phyloP scores from a whole-genome alignment of 148 eudicot genomes.

The Dysphania ambrosioides region DNA sequence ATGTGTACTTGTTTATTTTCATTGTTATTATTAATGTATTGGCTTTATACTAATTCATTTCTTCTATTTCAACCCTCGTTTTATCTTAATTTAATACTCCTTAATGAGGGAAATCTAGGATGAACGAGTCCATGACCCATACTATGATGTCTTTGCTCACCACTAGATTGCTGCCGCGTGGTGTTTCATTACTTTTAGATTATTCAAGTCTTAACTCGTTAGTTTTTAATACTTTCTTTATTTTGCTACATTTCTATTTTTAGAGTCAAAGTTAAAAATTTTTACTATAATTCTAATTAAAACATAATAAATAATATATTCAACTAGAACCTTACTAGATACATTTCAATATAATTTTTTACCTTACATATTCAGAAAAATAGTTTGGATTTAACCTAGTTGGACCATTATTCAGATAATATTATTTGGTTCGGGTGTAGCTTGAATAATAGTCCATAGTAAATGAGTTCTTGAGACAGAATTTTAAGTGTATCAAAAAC shows the following conservation, averaged over 20 bases:
- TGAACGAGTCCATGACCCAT: background rate
- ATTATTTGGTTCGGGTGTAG: no score
- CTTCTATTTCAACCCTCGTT: background rate
- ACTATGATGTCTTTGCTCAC: background rate
- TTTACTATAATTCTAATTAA: no score
- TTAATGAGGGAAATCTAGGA: background rate
- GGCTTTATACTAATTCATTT: background rate
- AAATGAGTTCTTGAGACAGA: background rate
- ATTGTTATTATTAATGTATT: background rate
- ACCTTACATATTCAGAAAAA: no score
- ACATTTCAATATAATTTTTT: no score
- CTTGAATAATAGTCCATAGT: no score
- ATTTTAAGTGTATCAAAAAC: background rate
- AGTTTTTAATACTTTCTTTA: background rate
- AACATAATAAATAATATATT: no score
- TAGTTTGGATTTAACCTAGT: no score
- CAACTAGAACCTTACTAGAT: no score
- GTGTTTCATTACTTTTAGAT: background rate
- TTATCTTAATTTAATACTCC: background rate
- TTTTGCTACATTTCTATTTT: background rate
- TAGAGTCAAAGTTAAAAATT: no score
- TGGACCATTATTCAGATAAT: no score
- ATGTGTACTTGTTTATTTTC: background rate
- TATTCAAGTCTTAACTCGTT: background rate
- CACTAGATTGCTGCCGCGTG: background rate